Evolutionary conservation across 2,329 filamentous ascomycete species (phyloP).

Genomic region (Penicillium sp.): DNA sequence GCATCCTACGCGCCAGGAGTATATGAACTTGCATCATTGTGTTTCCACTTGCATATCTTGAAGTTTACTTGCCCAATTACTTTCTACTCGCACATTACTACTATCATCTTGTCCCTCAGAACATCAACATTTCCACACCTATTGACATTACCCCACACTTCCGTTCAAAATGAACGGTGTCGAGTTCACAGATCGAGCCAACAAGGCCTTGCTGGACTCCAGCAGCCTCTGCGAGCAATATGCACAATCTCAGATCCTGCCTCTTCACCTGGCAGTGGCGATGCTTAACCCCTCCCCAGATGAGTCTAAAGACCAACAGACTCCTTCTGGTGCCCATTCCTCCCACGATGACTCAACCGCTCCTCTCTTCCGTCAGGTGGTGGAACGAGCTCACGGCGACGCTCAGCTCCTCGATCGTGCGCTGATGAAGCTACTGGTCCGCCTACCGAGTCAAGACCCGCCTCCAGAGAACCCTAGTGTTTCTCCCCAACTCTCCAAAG

Average conservation of each 20-base stretch:
- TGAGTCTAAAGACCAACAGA: slow-evolving; percentile 76
- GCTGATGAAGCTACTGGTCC: slow-evolving; percentile 87
- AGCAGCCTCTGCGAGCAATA: slow-evolving; percentile 87
- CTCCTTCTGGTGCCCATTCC: slow-evolving; percentile 53
- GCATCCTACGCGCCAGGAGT: slow-evolving; percentile 13
- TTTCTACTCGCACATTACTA: neutral
- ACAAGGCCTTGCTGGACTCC: slow-evolving; percentile 84
- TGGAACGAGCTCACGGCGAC: slow-evolving; percentile 92
- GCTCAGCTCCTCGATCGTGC: slow-evolving; percentile 82
- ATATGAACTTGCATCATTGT: slow-evolving; percentile 21
- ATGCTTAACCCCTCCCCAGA: slow-evolving; percentile 48
- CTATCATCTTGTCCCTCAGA: neutral
- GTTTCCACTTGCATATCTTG: neutral
- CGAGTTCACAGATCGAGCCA: slow-evolving; percentile 87
- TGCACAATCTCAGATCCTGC: slow-evolving; percentile 83
- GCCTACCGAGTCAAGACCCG: slow-evolving; percentile 89
- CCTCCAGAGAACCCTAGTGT: slow-evolving; percentile 85
- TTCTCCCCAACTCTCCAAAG: slow-evolving; percentile 75
- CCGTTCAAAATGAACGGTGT: slow-evolving; percentile 45
- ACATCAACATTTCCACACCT: neutral
- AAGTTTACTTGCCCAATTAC: neutral
- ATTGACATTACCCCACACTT: slow-evolving; percentile 5
- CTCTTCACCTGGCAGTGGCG: slow-evolving; percentile 75
- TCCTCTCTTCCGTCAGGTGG: slow-evolving; percentile 90
- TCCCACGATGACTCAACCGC: slow-evolving; percentile 60